These are phyloP conservation scores for Saccharum spontaneum DNA, from an alignment of 176 grass and related monocot species.

Conservation along the genomic window DNA sequence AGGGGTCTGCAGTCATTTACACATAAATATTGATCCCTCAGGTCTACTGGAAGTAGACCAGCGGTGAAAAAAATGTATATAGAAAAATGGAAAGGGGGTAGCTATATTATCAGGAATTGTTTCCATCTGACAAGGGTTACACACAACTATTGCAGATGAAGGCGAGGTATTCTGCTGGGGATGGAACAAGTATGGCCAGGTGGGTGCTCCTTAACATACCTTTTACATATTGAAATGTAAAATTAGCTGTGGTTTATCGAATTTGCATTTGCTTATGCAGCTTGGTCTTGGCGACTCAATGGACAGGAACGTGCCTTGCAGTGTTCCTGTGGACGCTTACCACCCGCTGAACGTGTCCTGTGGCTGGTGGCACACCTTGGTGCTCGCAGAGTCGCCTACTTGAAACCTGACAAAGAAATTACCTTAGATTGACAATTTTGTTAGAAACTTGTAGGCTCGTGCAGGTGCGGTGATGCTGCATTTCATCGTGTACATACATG, in stretches of 20 bases:
- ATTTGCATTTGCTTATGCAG: constrained; percentile 45
- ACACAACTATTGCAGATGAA: constrained; percentile 50
- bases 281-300: constrained; percentile 90
- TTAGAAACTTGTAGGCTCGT: constrained; percentile 58
- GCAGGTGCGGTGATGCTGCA: constrained; percentile 39
- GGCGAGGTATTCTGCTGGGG: constrained; percentile 99
- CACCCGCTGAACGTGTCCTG: constrained; percentile 68
- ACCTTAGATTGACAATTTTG: constrained; percentile 78
- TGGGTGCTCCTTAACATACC: constrained; percentile 17
- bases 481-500: constrained; percentile 75
- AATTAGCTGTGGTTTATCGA: not conserved
- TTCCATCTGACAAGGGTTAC: constrained; percentile 2
- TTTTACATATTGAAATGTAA: not conserved
- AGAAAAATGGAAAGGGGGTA: not conserved
- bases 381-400: constrained; percentile 66
- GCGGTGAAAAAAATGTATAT: not conserved
- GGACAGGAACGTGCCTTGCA: constrained; percentile 78
- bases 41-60: not conserved
- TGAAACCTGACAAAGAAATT: constrained; percentile 40
- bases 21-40: not conserved
- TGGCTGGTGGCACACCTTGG: constrained; percentile 99
- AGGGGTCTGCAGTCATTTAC: not conserved
- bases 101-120: not conserved
- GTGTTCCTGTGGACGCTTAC: constrained; percentile 60
- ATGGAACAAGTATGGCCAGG: constrained; percentile 99